Percentiles rank a stretch among this genome's conserved stretches.
These are phyloP conservation scores for Lachancea lanzarotensis DNA, from an alignment of 805 yeast species.

Conservation along the genomic window DNA sequence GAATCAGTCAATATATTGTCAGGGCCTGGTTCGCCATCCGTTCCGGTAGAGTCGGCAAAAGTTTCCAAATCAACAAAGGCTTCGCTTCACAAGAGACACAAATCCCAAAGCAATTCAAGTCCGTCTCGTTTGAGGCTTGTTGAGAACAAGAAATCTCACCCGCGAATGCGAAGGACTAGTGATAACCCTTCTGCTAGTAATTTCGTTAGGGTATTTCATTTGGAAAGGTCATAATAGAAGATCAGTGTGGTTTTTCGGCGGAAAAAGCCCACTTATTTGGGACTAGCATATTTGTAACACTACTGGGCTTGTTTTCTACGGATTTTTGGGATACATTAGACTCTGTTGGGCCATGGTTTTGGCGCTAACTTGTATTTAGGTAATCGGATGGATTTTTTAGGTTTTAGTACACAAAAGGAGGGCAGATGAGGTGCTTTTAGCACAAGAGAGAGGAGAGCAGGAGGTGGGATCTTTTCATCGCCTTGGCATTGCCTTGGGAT, in stretches of 20 bases:
- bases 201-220: constrained; percentile 27
- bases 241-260: too few species aligned
- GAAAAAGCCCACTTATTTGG: too few species aligned
- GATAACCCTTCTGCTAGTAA: constrained; percentile 27
- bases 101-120: not conserved
- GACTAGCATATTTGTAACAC: too few species aligned
- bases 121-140: constrained; percentile 15
- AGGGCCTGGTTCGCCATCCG: not conserved
- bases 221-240: constrained; percentile 13
- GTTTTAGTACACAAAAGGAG: too few species aligned
- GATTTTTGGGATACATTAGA: not conserved
- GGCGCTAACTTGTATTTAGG: not conserved
- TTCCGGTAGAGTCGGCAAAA: not conserved
- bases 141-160: constrained; percentile 28
- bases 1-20: not conserved
- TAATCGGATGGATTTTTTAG: not conserved
- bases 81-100: not conserved
- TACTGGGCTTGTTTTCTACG: not conserved
- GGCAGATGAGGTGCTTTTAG: too few species aligned
- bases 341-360: not conserved
- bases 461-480: too few species aligned
- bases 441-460: too few species aligned
- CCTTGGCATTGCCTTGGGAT: too few species aligned
- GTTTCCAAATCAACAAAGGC: constrained; percentile 3
- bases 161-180: constrained; percentile 27